Evolutionary conservation across 345 rosid genomes (phyloP).

Genomic region (Pugionium cornutum): DNA sequence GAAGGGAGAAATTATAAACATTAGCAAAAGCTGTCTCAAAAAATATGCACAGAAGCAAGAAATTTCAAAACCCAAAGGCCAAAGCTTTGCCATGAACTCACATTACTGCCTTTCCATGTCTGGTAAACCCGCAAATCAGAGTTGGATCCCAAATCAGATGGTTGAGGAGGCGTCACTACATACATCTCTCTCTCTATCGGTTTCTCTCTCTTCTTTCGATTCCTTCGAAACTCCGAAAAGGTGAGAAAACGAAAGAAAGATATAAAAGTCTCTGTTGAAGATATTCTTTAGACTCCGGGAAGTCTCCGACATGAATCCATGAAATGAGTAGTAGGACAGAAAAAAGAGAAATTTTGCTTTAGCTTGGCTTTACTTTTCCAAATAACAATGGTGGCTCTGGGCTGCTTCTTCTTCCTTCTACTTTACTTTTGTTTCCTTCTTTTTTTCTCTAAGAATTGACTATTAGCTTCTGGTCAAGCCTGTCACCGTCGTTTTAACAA

Average conservation of each 20-base stretch:
- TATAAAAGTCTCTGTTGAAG: slow-evolving; percentile 11
- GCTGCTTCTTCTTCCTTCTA: too few relatives aligned
- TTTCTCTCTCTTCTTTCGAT: slow-evolving; percentile 39
- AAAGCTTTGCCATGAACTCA: slow-evolving; percentile 41
- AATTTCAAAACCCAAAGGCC: neutral
- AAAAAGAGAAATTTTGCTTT: too few relatives aligned
- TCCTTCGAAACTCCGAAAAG: slow-evolving; percentile 32
- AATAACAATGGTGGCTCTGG: too few relatives aligned
- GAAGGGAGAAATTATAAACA: too few relatives aligned
- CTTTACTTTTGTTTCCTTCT: too few relatives aligned
- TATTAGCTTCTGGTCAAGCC: too few relatives aligned
- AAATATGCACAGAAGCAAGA: neutral
- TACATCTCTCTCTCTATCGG: slow-evolving; percentile 55
- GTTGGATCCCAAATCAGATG: slow-evolving; percentile 62
- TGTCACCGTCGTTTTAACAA: too few relatives aligned
- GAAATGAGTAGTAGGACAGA: slow-evolving; percentile 17
- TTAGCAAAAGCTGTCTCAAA: neutral
- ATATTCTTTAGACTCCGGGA: slow-evolving; percentile 19
- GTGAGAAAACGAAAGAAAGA: slow-evolving; percentile 4
- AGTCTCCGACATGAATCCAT: slow-evolving; percentile 24
- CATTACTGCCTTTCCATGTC: slow-evolving; percentile 94
- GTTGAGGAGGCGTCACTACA: slow-evolving; percentile 82
- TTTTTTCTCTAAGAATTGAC: too few relatives aligned
- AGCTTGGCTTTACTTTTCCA: too few relatives aligned
- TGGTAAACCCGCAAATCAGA: slow-evolving; percentile 68